Evolutionary conservation across 2,329 filamentous ascomycete genomes (phyloP).

Genomic region (Aspergillus quadricinctus): DNA sequence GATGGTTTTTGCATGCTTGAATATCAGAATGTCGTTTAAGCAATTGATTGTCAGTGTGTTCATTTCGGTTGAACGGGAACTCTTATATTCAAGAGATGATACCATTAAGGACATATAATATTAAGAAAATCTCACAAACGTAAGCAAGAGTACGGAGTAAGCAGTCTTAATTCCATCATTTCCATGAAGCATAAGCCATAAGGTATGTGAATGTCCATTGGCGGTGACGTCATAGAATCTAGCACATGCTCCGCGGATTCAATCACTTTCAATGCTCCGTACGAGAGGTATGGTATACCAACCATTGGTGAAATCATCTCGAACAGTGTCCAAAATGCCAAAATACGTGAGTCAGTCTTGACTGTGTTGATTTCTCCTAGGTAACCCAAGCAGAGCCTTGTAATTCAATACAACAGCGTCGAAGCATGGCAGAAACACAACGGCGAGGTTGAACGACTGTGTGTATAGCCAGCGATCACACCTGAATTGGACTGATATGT

Average conservation of each 20-base stretch:
- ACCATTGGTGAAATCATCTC: background rate
- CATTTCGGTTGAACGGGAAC: background rate
- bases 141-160: too few species aligned
- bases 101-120: too few species aligned
- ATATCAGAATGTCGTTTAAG: background rate
- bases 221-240: background rate
- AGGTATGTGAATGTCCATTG: too few species aligned
- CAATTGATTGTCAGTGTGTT: background rate
- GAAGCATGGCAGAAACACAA: slow-evolving; percentile 13
- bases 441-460: slow-evolving; percentile 12
- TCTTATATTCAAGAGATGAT: too few species aligned
- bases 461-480: background rate
- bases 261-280: background rate
- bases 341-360: slow-evolving; percentile 8
- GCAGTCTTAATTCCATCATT: too few species aligned
- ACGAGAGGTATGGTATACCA: too few species aligned
- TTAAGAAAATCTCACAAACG: background rate
- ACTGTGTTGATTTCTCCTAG: background rate
- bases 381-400: slow-evolving; percentile 3
- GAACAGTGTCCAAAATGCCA: slow-evolving; percentile 13
- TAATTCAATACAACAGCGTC: slow-evolving; percentile 11
- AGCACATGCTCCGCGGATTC: background rate
- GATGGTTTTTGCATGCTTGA: background rate
- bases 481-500: background rate
- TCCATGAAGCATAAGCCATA: too few species aligned